Base-by-base conservation (phyloP, 345 rosid species). In the Lagerstroemia speciosa region DNA sequence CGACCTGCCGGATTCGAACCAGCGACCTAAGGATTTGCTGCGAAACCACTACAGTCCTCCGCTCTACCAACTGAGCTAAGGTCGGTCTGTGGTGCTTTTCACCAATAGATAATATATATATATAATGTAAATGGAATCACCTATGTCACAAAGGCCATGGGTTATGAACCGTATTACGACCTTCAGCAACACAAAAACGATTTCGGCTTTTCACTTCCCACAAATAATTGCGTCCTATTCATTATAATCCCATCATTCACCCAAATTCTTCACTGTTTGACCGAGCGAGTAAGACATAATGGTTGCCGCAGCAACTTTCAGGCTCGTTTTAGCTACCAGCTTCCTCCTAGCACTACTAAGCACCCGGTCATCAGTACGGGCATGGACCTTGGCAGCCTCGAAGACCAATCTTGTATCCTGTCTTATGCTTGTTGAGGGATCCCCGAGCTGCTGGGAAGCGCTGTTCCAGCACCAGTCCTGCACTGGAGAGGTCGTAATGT, bases 1-100 rank as follows among this genome's bases (percentile, higher is more conserved):
- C 86, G 82, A 76, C 83, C 82, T 82, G 82, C 82, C 82, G 83
- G 77, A 80, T 73, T 80, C 86, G 86, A 82, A 82, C 83, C 82
- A 78, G 83, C 82, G 86, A 82, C 77, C 73, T 74, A 74, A 74
- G 77, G 77, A 74, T 74, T 24, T 33, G 26, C 67, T 65, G 67
- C 40, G 67, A 7, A 9, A 20, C n/a, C 52, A 85, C 97, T 93
- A 93, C 97, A 91, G 97, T 93, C 95, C 95, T 87, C 98, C 97
- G 97, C 98, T 89, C 97, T 93, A 41, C 97, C 98, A 93, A 85
- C 92, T 93, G 92, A 93, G 98, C 98, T 87, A 93, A 91, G 90
- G 92, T 89, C 94, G 92, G 96, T 5, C 41, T 0, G 12, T 1
- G 29, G 0, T n/a, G n/a, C n/a, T 43, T 6, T 43, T n/a, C n/a